Base-by-base conservation (phyloP, 139 green algal genomes). In the Tetradesmus lagerheimii region DNA sequence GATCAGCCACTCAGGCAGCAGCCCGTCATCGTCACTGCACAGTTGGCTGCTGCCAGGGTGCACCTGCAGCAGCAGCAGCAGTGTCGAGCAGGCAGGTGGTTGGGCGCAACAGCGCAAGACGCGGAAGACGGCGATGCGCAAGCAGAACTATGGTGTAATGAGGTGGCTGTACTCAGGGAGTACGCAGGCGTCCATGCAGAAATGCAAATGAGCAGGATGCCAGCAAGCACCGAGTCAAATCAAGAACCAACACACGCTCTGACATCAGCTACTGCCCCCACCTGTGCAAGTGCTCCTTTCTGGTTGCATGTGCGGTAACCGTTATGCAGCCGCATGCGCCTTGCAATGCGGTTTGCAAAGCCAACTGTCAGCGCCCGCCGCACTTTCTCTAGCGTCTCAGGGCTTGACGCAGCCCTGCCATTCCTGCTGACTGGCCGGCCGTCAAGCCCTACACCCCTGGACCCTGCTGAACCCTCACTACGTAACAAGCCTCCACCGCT, bases 1-100 rank as follows among this genome's bases (percentile, higher is more conserved):
- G 20, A 99, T 85, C 6, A 99, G 37, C 87, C 97, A 99, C 88
- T 98, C 96, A 15, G 98, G 98, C 57, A 98, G 92, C 89, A 99
- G 93, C 6, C 98, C 98, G 64, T 99, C 96, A 8, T 95, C 96
- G 85, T 99, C 97, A 77, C 94, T 93, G 2, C 67, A 43, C 79
- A 98, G 88, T 8, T 80, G 45, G 53, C 76, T 74, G 92, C 92
- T 94, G 62, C 91, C 93, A 18, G 96, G 97, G 89, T 99, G 97
- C 77, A 97, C 90, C 94, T 85, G 41, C 12, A 85, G 38, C 77
- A 83, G 37, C 38, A 83, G 38, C 77, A 53, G 14, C 77, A 62
- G 8, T n/a, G n/a, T n/a, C n/a, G n/a, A n/a, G n/a, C n/a, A n/a
- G n/a, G n/a, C n/a, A n/a, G n/a, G n/a, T n/a, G n/a, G n/a, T n/a